A percentile compares a stretch with the other conserved stretches of the same genome.
phyloP scores from a whole-genome alignment of 495 filamentous ascomycete genomes.

The Penicillium samsonianum region DNA sequence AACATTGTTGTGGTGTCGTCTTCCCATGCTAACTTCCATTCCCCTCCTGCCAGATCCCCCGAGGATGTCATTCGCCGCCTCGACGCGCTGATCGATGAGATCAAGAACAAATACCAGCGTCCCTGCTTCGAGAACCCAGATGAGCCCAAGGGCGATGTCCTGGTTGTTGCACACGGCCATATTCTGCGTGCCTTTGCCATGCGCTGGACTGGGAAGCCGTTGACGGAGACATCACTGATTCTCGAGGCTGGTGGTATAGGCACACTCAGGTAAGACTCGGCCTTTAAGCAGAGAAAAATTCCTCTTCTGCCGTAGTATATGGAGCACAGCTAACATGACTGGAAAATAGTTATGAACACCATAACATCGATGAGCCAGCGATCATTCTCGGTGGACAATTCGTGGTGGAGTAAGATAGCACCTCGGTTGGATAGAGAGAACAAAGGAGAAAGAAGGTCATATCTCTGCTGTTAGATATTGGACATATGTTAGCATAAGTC shows the following conservation, averaged over 20 bases:
- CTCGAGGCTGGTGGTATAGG: constrained; percentile 84
- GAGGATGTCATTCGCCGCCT: constrained; percentile 67
- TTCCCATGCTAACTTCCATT: constrained; percentile 8
- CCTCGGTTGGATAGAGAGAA: not conserved
- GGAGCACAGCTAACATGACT: constrained; percentile 14
- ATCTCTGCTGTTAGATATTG: not conserved
- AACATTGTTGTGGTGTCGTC: not conserved
- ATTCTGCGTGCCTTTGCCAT: constrained; percentile 88
- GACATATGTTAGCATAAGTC: constrained; percentile 8
- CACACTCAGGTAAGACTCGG: constrained; percentile 62
- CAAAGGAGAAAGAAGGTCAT: not conserved
- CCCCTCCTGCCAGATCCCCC: constrained; percentile 50
- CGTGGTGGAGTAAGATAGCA: constrained; percentile 38
- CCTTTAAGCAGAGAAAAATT: not conserved
- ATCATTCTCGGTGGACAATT: constrained; percentile 61
- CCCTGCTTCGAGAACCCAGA: constrained; percentile 43
- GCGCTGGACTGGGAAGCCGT: constrained; percentile 73
- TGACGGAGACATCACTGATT: constrained; percentile 55
- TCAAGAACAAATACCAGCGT: constrained; percentile 58
- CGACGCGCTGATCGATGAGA: constrained; percentile 73
- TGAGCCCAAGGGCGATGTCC: constrained; percentile 57
- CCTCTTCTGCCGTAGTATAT: not conserved
- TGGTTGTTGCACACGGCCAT: constrained; percentile 81
- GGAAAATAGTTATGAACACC: constrained; percentile 62
- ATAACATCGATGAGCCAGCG: constrained; percentile 67